These are phyloP conservation scores for Eremothecium coryli DNA, from an alignment of 1,139 yeast species.

Conservation along the genomic window DNA sequence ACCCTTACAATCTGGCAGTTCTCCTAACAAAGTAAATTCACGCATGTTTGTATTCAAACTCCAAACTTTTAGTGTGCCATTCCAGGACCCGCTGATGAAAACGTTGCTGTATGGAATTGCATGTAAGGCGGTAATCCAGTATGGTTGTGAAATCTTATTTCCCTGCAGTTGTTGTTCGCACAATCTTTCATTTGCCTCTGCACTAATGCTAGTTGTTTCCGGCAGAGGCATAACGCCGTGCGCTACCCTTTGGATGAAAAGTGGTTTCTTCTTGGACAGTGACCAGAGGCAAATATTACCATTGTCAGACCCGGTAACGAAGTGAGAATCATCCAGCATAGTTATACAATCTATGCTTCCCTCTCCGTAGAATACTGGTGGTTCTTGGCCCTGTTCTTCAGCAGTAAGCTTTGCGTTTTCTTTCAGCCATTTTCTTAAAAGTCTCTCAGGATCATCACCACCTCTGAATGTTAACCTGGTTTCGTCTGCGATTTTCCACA, in stretches of 20 bases:
- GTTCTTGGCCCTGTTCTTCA: slow-evolving; percentile 18
- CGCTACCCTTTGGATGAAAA: slow-evolving; percentile 54
- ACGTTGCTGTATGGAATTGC: slow-evolving; percentile 87
- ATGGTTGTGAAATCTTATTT: slow-evolving; percentile 47
- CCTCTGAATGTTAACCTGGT: slow-evolving; percentile 89
- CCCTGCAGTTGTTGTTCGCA: slow-evolving; percentile 51
- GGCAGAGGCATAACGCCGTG: slow-evolving; percentile 66
- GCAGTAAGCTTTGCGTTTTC: no score
- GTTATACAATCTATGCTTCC: slow-evolving; percentile 87
- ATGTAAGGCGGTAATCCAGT: slow-evolving; percentile 73
- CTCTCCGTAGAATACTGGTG: slow-evolving; percentile 47
- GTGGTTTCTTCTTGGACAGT: slow-evolving; percentile 78
- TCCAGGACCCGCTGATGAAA: slow-evolving; percentile 82
- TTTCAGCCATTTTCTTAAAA: slow-evolving; percentile 34
- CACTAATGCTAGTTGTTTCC: slow-evolving; percentile 49
- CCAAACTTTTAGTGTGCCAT: slow-evolving; percentile 73
- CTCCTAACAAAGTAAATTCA: slow-evolving; percentile 47
- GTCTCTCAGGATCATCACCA: slow-evolving; percentile 53
- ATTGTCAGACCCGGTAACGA: slow-evolving; percentile 90
- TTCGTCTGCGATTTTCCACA: slow-evolving; percentile 96
- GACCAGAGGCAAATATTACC: slow-evolving; percentile 88
- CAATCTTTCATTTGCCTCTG: slow-evolving; percentile 42
- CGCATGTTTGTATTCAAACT: slow-evolving; percentile 56
- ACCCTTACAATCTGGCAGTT: slow-evolving; percentile 55
- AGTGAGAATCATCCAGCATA: slow-evolving; percentile 87